Base-by-base conservation (phyloP, 371 early-diverging fungal species). In the Mortierella sp. region DNA sequence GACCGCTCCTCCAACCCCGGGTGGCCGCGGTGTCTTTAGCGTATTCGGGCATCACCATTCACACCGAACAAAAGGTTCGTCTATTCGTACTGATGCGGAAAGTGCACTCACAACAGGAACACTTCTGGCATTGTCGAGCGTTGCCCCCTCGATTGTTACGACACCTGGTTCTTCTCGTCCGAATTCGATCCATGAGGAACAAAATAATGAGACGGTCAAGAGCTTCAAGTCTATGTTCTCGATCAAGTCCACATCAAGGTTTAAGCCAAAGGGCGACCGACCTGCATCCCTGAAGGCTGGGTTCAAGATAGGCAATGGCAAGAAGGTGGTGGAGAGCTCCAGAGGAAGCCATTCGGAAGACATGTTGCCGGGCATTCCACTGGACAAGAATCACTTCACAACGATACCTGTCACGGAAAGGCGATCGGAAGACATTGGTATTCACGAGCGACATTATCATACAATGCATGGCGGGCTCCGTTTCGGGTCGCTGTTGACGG, bases 141-240 rank as follows among this genome's bases (percentile, higher is more conserved):
- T 42, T 3, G 17, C 21, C 42, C 52, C 53, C 11, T 60, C 63
- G 6, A 50, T 14, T 31, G 23, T 39, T 15, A 46, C 61, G 11
- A 58, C 68, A 2, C 75, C 78, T 0, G 32, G 49, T 27, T 69
- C 70, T 0, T 61, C 78, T 9, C 50, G 70, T 19, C 61, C 70
- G 3, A 70, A 24, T 37, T 76, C 78, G 17, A 65, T 76, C 30
- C 39, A 76, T 17, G 78, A 70, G 43, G 78, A 64, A 31, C 42
- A 51, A 23, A 76, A 70, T 21, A 24, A 61, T 28, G 70, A 76
- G 5, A 70, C 78, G 5, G 62, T 70, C 47, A 70, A 65, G 58
- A 76, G 78, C 50, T 65, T 70, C 62, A 76, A 54, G 55, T 76
- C 78, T 2, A 19, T 70, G 42, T 70, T 76, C 26, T 65, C 70